Base-by-base conservation (phyloP, 257 asterid genomes). In the Thymus quinquecostatus region DNA sequence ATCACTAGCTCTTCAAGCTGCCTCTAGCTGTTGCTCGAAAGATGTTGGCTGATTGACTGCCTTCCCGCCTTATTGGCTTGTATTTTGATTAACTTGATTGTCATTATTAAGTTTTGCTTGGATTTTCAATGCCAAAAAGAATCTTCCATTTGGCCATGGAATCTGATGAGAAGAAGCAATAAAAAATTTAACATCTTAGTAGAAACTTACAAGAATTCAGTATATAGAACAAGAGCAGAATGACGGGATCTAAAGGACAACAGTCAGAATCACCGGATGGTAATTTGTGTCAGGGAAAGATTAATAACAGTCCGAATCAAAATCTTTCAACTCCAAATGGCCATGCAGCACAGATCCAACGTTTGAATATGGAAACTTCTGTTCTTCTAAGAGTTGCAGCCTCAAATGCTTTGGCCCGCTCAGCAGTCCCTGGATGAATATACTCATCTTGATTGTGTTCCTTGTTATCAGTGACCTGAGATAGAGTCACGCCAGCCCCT, bases 301-400 rank as follows among this genome's bases (percentile, higher is more conserved):
- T 36, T 36, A 36, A 36, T 36, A 36, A 36, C 6, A 4, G 41
- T 36, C 41, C 1, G 7, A 36, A 36, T 36, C 41, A 36, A 36
- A 36, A 3, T 36, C 41, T 36, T 36, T 36, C 40, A 36, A 36
- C 40, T 36, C 41, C 51, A 47, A 47, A 11, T 45, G 69, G 64
- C 64, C 28, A 43, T 38, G 54, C 47, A 48, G 48, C 67, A 59
- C 7, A 21, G 1, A n/a, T 33, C 45, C 30, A 27, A 41, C 55
- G 69, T 29, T 34, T 29, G 40, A 50, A 36, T 54, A 9, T 14
- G 51, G 13, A 66, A 67, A 92, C 97, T 81, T 92, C 98, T 69
- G 91, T 81, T 84, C 98, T 86, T 83, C 98, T 90, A 80, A 80
- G 96, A 55, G 86, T 84, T 50, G 96, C 96, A 69, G 98, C 98